phyloP scores from a whole-genome alignment of 495 filamentous ascomycete genomes.

The Aspergillus coremiiformis region DNA sequence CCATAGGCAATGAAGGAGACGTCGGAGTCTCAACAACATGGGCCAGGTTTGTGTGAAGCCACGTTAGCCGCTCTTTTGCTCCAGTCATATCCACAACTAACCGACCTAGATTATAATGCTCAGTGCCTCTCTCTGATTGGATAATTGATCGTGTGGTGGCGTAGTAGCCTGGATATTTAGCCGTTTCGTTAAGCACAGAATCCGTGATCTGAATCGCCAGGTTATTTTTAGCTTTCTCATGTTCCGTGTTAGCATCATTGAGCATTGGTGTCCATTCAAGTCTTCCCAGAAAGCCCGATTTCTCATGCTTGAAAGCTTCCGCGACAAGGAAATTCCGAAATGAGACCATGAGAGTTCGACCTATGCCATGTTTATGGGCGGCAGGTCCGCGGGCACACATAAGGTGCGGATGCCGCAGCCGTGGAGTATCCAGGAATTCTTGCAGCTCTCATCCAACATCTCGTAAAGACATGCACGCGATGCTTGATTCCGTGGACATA shows the following conservation, averaged over 20 bases:
- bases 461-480: conserved; percentile 17
- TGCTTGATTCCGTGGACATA: conserved; percentile 11
- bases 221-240: background rate
- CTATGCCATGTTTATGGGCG: conserved; percentile 21
- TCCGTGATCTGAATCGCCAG: conserved; percentile 2
- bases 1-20: no score
- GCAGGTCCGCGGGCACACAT: conserved; percentile 20
- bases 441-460: conserved; percentile 16
- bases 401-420: conserved; percentile 21
- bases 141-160: background rate
- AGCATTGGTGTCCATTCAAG: conserved; percentile 20
- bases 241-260: conserved; percentile 5
- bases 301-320: conserved; percentile 14
- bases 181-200: conserved; percentile 8
- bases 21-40: background rate
- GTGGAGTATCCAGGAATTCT: conserved; percentile 24
- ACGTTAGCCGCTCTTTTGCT: background rate
- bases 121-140: background rate
- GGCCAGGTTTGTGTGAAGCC: background rate
- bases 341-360: conserved; percentile 15
- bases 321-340: conserved; percentile 21
- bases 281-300: conserved; percentile 18
- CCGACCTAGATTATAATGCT: background rate
- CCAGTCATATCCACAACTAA: background rate
- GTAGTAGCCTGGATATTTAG: conserved; percentile 10